phyloP scores from a whole-genome alignment of 2,329 filamentous ascomycete species.

The Cladophialophora psammophila region DNA sequence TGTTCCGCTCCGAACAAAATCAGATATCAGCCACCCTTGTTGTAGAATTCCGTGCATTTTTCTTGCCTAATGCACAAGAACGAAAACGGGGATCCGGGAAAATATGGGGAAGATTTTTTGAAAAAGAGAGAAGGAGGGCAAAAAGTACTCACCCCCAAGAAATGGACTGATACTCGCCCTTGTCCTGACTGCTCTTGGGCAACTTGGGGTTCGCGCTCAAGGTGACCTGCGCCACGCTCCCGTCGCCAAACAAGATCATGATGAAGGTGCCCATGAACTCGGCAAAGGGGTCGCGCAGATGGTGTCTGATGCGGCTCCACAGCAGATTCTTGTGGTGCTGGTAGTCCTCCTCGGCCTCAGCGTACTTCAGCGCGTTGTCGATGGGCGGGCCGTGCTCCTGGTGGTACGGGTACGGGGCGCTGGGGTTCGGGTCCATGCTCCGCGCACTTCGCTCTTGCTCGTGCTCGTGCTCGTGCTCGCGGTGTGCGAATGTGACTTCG shows the following conservation, averaged over 20 bases:
- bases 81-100: background rate
- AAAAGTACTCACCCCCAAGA: constrained; percentile 47
- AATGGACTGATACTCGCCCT: constrained; percentile 51
- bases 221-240: constrained; percentile 68
- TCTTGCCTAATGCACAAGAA: no score
- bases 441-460: constrained; percentile 7
- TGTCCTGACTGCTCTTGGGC: constrained; percentile 38
- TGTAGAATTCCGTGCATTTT: background rate
- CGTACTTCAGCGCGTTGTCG: constrained; percentile 38
- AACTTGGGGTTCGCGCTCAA: constrained; percentile 51
- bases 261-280: constrained; percentile 69
- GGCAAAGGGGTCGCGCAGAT: constrained; percentile 62
- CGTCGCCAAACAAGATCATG: constrained; percentile 69
- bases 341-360: constrained; percentile 41
- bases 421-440: constrained; percentile 24
- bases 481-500: constrained; percentile 36
- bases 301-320: constrained; percentile 61
- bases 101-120: no score
- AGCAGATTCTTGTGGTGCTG: constrained; percentile 47
- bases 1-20: constrained; percentile 25
- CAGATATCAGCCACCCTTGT: background rate
- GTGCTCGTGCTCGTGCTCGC: constrained; percentile 26
- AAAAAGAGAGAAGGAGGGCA: constrained; percentile 25
- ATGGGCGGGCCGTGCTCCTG: constrained; percentile 41
- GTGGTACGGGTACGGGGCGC: constrained; percentile 31